A percentile compares a stretch with the other conserved stretches of the same genome.
phyloP scores from a whole-genome alignment of 1,284 basidiomycete genomes.

The Gymnopus androsaceus region DNA sequence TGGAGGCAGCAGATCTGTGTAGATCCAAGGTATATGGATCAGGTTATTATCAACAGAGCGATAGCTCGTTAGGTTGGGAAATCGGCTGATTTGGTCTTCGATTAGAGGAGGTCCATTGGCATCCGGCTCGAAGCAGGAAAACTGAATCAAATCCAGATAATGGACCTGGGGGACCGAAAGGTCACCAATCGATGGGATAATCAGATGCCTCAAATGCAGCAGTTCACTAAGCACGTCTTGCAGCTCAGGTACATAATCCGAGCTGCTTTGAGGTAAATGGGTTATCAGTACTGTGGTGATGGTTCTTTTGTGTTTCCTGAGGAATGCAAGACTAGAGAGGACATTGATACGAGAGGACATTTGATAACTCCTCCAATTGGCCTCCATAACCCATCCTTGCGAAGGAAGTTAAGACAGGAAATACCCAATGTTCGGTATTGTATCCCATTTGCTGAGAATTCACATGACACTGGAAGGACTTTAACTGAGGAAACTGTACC shows the following conservation, averaged over 20 bases:
- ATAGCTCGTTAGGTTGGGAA: background rate
- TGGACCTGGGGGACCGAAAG: background rate
- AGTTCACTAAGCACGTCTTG: background rate
- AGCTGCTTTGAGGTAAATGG: too few relatives aligned
- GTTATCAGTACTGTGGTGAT: too few relatives aligned
- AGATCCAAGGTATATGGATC: background rate
- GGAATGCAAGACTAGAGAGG: too few relatives aligned
- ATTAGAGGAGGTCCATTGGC: background rate
- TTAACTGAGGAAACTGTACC: background rate
- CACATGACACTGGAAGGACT: background rate
- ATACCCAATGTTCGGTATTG: background rate
- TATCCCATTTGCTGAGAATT: background rate
- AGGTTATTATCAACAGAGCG: background rate
- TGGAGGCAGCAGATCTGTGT: background rate
- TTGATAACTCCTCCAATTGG: too few relatives aligned
- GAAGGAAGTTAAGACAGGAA: background rate
- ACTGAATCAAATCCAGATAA: background rate
- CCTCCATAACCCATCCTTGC: background rate
- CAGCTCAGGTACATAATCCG: background rate
- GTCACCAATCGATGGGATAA: background rate
- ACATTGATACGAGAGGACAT: too few relatives aligned
- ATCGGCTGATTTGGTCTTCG: background rate
- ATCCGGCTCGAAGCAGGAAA: background rate
- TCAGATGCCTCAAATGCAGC: background rate
- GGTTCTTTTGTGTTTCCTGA: too few relatives aligned